phyloP scores from a whole-genome alignment of 1,284 basidiomycete genomes.

The Moesziomyces sp. region DNA sequence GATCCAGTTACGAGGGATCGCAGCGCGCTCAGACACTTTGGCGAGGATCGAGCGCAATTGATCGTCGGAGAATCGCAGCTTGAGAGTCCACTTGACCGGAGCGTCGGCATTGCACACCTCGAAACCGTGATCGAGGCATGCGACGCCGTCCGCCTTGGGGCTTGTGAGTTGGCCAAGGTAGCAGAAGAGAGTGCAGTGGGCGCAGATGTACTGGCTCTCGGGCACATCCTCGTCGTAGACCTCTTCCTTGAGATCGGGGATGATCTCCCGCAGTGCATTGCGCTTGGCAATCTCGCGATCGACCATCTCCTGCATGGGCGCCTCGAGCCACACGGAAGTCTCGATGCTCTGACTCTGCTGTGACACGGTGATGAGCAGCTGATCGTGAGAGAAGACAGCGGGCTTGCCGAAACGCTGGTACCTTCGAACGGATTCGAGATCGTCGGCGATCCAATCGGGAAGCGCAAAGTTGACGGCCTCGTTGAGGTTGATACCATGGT shows the following conservation, averaged over 20 bases:
- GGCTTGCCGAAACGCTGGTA: conserved; percentile 87
- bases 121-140: conserved; percentile 86
- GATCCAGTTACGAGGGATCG: conserved; percentile 80
- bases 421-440: conserved; percentile 84
- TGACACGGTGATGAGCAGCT: conserved; percentile 92
- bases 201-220: conserved; percentile 95
- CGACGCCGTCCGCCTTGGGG: conserved; percentile 74
- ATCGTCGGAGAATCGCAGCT: conserved; percentile 83
- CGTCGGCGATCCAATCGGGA: conserved; percentile 91
- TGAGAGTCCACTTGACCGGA: conserved; percentile 74
- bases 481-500: conserved; percentile 97
- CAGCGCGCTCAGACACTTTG: conserved; percentile 74
- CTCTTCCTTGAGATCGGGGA: conserved; percentile 74
- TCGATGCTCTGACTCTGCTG: conserved; percentile 92
- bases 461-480: conserved; percentile 99
- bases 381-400: conserved; percentile 98
- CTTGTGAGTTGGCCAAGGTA: conserved; percentile 87
- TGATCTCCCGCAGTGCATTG: conserved; percentile 70
- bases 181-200: conserved; percentile 91
- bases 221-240: conserved; percentile 82
- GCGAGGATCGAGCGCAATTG: conserved; percentile 71
- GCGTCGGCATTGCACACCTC: conserved; percentile 78
- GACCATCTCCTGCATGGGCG: conserved; percentile 87
- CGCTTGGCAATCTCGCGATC: conserved; percentile 82
- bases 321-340: conserved; percentile 82